phyloP scores from a whole-genome alignment of 2,329 filamentous ascomycete species.

The Phyllosticta ampelicida region DNA sequence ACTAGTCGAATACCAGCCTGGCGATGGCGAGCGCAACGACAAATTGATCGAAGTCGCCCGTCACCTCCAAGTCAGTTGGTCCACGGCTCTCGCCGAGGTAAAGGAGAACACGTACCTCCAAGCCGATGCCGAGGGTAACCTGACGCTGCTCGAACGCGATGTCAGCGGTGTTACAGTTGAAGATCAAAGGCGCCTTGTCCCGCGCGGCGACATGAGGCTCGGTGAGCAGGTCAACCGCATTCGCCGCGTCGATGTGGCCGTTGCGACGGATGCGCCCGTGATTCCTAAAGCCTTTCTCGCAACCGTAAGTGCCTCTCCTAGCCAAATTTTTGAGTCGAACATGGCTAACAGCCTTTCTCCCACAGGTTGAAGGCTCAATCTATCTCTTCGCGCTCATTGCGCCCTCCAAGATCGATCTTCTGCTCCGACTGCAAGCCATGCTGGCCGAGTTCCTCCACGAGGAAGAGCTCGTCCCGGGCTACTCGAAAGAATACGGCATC shows the following conservation, averaged over 20 bases:
- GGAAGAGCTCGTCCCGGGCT: constrained; percentile 49
- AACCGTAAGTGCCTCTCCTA: constrained; percentile 51
- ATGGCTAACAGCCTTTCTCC: constrained; percentile 12
- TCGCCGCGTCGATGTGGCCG: constrained; percentile 57
- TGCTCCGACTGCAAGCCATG: constrained; percentile 68
- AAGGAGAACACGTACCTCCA: constrained; percentile 68
- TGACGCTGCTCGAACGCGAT: constrained; percentile 71
- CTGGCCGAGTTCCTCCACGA: constrained; percentile 51
- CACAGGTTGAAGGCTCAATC: constrained; percentile 75
- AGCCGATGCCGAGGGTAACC: constrained; percentile 77
- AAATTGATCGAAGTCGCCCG: constrained; percentile 63
- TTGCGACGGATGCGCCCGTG: constrained; percentile 55
- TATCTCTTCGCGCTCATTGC: constrained; percentile 81
- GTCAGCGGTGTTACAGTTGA: constrained; percentile 60
- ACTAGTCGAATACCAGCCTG: constrained; percentile 56
- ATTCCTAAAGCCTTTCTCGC: constrained; percentile 76
- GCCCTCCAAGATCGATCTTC: constrained; percentile 59
- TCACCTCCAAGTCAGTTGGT: constrained; percentile 74
- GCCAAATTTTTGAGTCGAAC: not conserved
- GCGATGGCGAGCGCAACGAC: constrained; percentile 46
- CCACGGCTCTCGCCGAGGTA: constrained; percentile 64
- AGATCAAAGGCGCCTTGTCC: constrained; percentile 58
- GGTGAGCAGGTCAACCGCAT: constrained; percentile 94
- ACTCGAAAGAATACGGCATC: constrained; percentile 35
- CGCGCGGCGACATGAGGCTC: constrained; percentile 71